Base-by-base conservation (phyloP, 768 basidiomycete genomes). In the Auriscalpium orientale region DNA sequence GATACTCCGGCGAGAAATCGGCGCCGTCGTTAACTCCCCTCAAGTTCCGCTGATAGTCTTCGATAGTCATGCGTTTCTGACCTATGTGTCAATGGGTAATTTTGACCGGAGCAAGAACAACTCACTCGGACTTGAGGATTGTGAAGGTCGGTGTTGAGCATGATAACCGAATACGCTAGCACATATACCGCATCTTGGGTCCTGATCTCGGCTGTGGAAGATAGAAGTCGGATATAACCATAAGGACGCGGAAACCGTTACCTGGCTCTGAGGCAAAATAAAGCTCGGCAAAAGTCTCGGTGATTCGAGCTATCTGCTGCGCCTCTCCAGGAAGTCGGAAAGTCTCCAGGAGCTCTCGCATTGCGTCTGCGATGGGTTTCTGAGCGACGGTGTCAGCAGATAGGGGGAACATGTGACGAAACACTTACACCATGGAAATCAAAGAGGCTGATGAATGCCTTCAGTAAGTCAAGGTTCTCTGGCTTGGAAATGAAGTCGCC, bases 131-230 rank as follows among this genome's bases (percentile, higher is more conserved):
- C 81, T 77, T 97, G 93, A 12, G 95, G 94, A 66, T 91, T 98
- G 68, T 98, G 95, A 35, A 84, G 82, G 72, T 99, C 97, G 8
- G 97, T 99, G 71, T 99, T 99, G 50, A 99, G 81, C 93, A 99
- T 82, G 69, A 99, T 98, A 58, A 99, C 86, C 0, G 97, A 98
- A 69, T 86, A 99, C 1, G 95, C 83, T 22, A 99, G 73, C 8
- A 99, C 89, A 70, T 97, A 95, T 18, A 91, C 90, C 5, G 95
- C 91, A 67, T 98, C 97, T 71, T 92, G 84, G 55, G 76, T 85
- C 66, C 88, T 91, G 61, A 98, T 86, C 68, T 95, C 95, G 56
- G 82, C 93, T 94, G 58, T 28, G 21, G 55, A 49, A 20, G 40
- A 51, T 51, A 53, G 35, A 28, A 46, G 43, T 40, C 40, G 57